Evolutionary conservation across 192 early-diverging fungal species (phyloP).

Genomic region (Umbelopsis sp.): DNA sequence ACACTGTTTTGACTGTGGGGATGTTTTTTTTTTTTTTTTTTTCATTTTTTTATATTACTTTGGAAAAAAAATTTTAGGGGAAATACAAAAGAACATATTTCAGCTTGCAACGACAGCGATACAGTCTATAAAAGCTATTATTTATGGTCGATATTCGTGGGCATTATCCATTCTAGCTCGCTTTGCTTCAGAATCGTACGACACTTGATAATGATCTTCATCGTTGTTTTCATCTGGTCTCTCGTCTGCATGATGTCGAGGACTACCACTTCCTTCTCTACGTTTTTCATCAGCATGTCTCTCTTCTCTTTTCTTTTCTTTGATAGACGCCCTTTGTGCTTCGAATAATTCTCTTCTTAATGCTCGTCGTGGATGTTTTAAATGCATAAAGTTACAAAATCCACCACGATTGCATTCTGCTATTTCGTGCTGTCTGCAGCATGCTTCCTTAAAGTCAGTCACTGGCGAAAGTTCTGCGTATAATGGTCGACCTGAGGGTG

Average conservation of each 20-base stretch:
- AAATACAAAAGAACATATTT: no score
- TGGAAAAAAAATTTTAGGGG: no score
- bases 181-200: not conserved
- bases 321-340: conserved; percentile 63
- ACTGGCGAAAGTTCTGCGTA: conserved; percentile 98
- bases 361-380: conserved; percentile 79
- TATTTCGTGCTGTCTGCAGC: conserved; percentile 96
- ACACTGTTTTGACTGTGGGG: no score
- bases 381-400: conserved; percentile 99
- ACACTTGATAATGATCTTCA: not conserved
- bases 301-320: conserved; percentile 51
- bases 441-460: conserved; percentile 97
- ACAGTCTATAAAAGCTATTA: not conserved
- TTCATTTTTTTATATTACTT: no score
- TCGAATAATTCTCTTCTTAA: conserved; percentile 83
- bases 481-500: conserved; percentile 70
- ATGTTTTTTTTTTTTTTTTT: no score
- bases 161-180: not conserved
- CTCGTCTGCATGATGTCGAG: not conserved
- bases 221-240: not conserved
- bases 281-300: conserved; percentile 39
- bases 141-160: not conserved
- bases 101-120: not conserved
- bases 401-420: conserved; percentile 94
- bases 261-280: conserved; percentile 24